A percentile compares a stretch with the other conserved stretches of the same genome.
These are phyloP conservation scores for Wickerhamomyces strasburgensis DNA, from an alignment of 805 yeast genomes.

Conservation along the genomic window DNA sequence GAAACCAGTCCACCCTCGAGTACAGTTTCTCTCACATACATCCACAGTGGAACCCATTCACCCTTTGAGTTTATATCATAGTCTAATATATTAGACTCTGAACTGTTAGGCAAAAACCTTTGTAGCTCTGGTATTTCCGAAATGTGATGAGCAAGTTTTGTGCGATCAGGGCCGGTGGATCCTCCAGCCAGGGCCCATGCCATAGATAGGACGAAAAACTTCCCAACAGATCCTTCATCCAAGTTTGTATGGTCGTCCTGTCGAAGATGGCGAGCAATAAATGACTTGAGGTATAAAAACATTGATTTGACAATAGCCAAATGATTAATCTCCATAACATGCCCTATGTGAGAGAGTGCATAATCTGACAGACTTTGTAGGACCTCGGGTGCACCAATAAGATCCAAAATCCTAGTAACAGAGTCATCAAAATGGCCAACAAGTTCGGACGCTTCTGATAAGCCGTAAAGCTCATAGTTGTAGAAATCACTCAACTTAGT, in stretches of 20 bases:
- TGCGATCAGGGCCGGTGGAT: constrained; percentile 34
- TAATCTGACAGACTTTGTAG: no score
- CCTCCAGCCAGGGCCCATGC: constrained; percentile 70
- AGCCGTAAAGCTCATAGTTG: constrained; percentile 18
- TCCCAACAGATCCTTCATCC: constrained; percentile 11
- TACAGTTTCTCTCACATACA: constrained; percentile 46
- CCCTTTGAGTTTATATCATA: constrained; percentile 41
- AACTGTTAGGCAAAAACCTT: constrained; percentile 12
- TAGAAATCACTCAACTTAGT: constrained; percentile 21
- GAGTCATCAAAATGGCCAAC: not conserved
- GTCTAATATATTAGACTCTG: constrained; percentile 24
- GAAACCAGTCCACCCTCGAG: constrained; percentile 35
- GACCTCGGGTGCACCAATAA: no score
- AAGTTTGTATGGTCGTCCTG: no score
- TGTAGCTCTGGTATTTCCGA: constrained; percentile 17
- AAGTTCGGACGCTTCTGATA: no score
- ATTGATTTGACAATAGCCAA: no score
- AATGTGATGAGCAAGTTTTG: constrained; percentile 31
- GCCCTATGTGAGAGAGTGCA: no score
- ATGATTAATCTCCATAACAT: no score
- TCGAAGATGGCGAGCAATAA: no score
- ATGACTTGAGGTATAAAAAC: no score
- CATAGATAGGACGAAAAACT: constrained; percentile 29
- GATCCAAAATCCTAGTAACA: not conserved
- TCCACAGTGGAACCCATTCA: constrained; percentile 45